Evolutionary conservation across 345 rosid species (phyloP).

Genomic region (Citrus mangshanensis): DNA sequence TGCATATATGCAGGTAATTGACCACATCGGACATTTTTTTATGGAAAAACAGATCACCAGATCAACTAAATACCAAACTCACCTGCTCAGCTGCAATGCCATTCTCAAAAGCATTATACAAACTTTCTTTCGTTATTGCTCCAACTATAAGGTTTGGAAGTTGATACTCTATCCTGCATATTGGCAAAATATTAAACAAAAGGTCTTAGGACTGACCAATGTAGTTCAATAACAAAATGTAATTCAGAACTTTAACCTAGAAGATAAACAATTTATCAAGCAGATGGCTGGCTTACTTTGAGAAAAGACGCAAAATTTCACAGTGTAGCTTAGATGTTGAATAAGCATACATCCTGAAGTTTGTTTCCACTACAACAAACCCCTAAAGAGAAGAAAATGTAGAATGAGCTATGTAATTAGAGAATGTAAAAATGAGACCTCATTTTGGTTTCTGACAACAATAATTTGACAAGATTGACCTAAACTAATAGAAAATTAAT

Average conservation of each 20-base stretch:
- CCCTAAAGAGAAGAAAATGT: conserved; percentile 49
- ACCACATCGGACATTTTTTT: neutral
- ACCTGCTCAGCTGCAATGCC: conserved; percentile 94
- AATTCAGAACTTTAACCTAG: too few relatives aligned
- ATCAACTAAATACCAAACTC: conserved; percentile 15
- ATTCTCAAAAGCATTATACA: conserved; percentile 85
- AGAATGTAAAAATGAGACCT: neutral
- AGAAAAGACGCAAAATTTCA: conserved; percentile 87
- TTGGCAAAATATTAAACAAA: too few relatives aligned
- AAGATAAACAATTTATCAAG: neutral
- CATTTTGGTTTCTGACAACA: neutral
- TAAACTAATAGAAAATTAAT: neutral
- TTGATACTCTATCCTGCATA: too few relatives aligned
- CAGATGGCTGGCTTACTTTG: conserved; percentile 47
- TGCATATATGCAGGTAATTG: too few relatives aligned
- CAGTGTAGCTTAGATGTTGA: conserved; percentile 89
- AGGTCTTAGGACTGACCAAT: too few relatives aligned
- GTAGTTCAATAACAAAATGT: too few relatives aligned
- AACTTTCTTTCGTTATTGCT: conserved; percentile 25
- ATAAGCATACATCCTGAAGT: conserved; percentile 90
- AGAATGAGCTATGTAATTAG: neutral
- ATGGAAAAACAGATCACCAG: neutral
- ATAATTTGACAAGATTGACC: neutral
- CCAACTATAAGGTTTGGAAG: too few relatives aligned
- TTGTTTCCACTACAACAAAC: conserved; percentile 88